Evolutionary conservation across 2,329 filamentous ascomycete species (phyloP).

Genomic region (Huntiella abstrusa): DNA sequence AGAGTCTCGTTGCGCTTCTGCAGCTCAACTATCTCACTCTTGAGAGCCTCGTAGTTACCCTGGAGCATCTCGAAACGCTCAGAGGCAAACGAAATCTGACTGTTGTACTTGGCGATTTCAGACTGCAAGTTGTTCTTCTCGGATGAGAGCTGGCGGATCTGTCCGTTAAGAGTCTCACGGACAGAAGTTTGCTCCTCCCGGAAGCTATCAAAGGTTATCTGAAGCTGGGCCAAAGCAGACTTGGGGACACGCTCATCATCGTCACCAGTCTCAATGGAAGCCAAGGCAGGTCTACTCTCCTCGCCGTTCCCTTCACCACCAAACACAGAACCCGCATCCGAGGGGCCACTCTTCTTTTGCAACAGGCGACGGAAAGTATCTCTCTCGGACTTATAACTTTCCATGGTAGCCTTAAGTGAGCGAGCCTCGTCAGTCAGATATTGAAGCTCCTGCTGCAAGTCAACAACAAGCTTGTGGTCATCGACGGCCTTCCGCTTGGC

Average conservation of each 20-base stretch:
- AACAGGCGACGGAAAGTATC: conserved; percentile 96
- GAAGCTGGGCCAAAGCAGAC: conserved; percentile 67
- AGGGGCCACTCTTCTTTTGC: conserved; percentile 45
- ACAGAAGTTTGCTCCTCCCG: conserved; percentile 71
- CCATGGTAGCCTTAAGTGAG: conserved; percentile 63
- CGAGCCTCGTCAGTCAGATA: conserved; percentile 69
- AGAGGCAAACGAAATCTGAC: conserved; percentile 61
- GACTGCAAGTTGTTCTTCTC: conserved; percentile 71
- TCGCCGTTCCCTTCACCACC: conserved; percentile 26
- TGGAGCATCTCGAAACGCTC: conserved; percentile 83
- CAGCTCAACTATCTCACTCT: conserved; percentile 68
- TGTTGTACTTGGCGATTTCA: conserved; percentile 61
- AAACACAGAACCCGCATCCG: conserved; percentile 48
- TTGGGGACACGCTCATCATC: conserved; percentile 39
- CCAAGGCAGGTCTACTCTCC: conserved; percentile 40
- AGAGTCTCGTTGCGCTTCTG: conserved; percentile 63
- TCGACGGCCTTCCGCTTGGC: conserved; percentile 43
- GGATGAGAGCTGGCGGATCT: conserved; percentile 60
- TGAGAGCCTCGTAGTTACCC: conserved; percentile 65
- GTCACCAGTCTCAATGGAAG: conserved; percentile 39
- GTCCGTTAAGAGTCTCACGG: conserved; percentile 62
- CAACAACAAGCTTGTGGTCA: conserved; percentile 54
- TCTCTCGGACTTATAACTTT: conserved; percentile 86
- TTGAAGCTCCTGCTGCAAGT: conserved; percentile 51
- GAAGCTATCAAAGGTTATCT: conserved; percentile 77